Evolutionary conservation across 371 early-diverging fungal species (phyloP), one percentile per base, ranked within the genome.

Genomic region (Syncephalis fuscata): DNA sequence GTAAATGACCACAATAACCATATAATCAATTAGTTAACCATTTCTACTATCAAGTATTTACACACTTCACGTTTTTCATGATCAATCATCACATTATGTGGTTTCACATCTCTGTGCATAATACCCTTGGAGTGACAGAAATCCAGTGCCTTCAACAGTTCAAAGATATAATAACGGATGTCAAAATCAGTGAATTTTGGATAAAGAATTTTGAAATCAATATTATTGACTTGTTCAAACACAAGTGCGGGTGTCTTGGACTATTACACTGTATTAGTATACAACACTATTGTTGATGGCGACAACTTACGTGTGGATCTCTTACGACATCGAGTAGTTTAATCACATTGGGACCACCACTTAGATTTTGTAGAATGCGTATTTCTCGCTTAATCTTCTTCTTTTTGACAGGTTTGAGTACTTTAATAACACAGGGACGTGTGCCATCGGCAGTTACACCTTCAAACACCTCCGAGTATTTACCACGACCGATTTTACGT

Each of bases 41-140:
- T 11, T 32, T 32, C 7, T 32, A 38, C 40, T 16, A 3, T 2
- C 20, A 26, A 27, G 9, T 27, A 1, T 26, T 47, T 3, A 17
- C 15, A 27, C 17, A 85, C 80, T 66, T 82, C 78, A 56, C 83
- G 82, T 63, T 84, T 81, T 57, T 82, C 83, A 57, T 93, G 94
- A 63, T 99, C 93, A 61, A 99, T 98, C 90, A 99, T 98, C 22
- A 99, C 95, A 59, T 99, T 99, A 62, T 97, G 98, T 32, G 99
- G 99, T 67, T 99, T 99, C 46, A 99, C 96, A 65, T 99, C 99
- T 49, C 99, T 79, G 66, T 99, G 99, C 91, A 99, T 95, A 64
- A 99, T 99, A 17, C 99, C 99, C 55, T 84, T 78, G 16, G 95
- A 92, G 60, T 99, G 99, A 58, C 91, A 85, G 56, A 87, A 97